These are phyloP conservation scores for Ceratocystis diversiconidia DNA, from an alignment of 2,329 filamentous ascomycete genomes.

Conservation along the genomic window DNA sequence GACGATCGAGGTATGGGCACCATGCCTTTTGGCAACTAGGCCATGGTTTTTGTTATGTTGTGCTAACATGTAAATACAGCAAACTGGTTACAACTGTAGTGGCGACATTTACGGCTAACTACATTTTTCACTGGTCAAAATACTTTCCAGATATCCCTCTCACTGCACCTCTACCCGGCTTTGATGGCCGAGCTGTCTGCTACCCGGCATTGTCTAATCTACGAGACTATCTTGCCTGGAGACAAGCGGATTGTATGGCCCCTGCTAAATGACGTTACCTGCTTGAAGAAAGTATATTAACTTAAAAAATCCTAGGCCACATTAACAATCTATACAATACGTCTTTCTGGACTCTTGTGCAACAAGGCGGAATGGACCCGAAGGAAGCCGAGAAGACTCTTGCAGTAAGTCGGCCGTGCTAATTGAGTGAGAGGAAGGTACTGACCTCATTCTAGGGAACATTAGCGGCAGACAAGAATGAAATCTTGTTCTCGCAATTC, in stretches of 20 bases:
- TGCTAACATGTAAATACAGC: constrained; percentile 30
- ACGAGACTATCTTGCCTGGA: constrained; percentile 91
- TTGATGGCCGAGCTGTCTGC: constrained; percentile 80
- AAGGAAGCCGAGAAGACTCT: constrained; percentile 71
- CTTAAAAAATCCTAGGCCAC: constrained; percentile 44
- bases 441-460: constrained; percentile 47
- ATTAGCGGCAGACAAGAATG: constrained; percentile 77
- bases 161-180: constrained; percentile 65
- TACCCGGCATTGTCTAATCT: constrained; percentile 75
- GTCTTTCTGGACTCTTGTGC: constrained; percentile 81
- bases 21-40: background rate
- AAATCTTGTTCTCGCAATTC: constrained; percentile 81
- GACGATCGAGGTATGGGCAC: constrained; percentile 53
- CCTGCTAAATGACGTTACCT: background rate
- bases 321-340: constrained; percentile 99
- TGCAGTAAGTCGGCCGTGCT: constrained; percentile 37
- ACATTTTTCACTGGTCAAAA: constrained; percentile 63
- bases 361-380: constrained; percentile 58
- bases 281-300: constrained; percentile 18
- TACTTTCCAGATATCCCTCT: constrained; percentile 62
- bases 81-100: constrained; percentile 86
- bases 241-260: constrained; percentile 81
- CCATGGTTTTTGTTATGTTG: background rate
- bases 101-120: constrained; percentile 86
- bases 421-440: constrained; percentile 18